phyloP scores from a whole-genome alignment of 2,329 filamentous ascomycete genomes.

The Penicillium psychrosexuale region DNA sequence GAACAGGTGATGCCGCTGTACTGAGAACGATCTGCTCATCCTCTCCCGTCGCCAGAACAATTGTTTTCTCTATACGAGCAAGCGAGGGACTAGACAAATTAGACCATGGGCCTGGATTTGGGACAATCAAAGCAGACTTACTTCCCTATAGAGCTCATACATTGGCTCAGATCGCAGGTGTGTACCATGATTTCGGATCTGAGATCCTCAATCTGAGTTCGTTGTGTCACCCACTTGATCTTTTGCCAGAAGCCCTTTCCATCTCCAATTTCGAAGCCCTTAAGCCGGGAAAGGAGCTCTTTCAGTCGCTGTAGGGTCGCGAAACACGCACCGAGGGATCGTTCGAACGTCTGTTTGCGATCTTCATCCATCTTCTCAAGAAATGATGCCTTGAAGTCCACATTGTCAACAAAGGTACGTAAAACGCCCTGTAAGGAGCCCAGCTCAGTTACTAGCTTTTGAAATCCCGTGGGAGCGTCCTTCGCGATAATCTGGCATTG shows the following conservation, averaged over 20 bases:
- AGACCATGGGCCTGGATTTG: not conserved
- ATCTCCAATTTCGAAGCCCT: slow-evolving; percentile 20
- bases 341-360: slow-evolving; percentile 23
- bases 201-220: slow-evolving; percentile 26
- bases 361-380: slow-evolving; percentile 23
- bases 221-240: slow-evolving; percentile 29
- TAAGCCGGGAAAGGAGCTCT: slow-evolving; percentile 22
- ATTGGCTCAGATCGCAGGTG: slow-evolving; percentile 29
- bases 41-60: slow-evolving; percentile 22
- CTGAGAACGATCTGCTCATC: slow-evolving; percentile 14
- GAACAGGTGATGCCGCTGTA: not conserved
- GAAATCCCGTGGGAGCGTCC: slow-evolving; percentile 30
- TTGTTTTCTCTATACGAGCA: slow-evolving; percentile 21
- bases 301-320: slow-evolving; percentile 25
- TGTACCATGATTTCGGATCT: slow-evolving; percentile 31
- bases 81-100: slow-evolving; percentile 22
- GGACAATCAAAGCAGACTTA: slow-evolving; percentile 11
- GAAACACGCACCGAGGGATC: slow-evolving; percentile 24
- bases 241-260: slow-evolving; percentile 28
- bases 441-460: slow-evolving; percentile 27
- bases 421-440: slow-evolving; percentile 28
- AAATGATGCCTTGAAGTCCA: slow-evolving; percentile 23
- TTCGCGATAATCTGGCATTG: slow-evolving; percentile 25
- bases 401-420: slow-evolving; percentile 22
- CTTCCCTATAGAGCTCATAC: slow-evolving; percentile 29